Base-by-base conservation (phyloP, 257 asterid species). In the Datura wrightii region DNA sequence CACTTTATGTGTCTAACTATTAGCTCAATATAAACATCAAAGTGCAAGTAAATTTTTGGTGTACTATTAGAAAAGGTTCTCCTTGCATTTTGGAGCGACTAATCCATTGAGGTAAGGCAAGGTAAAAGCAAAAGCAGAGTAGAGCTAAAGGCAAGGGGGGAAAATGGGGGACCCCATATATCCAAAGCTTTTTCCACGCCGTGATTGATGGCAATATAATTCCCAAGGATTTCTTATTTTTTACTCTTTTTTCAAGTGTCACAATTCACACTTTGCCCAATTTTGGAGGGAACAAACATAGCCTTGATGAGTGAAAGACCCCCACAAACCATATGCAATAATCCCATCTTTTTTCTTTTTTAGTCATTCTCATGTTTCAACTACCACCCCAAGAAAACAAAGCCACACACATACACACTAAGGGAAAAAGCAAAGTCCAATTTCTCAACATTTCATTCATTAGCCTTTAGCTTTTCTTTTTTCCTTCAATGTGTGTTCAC, bases 131-230 rank as follows among this genome's bases (percentile, higher is more conserved):
- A 78, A 78, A 52, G 82, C 81, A 24, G 24, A 74, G 8, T 24
- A 24, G 42, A 39, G 46, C 48, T 66, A 62, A 14, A 11, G 34
- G 34, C 31, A 56, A 11, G 3, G 3, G 31, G 31, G 10, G n/a
- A 11, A 5, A 63, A 10, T 13, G 39, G n/a, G 34, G 6, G 50
- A 3, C 52, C 78, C 78, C 2, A 78, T 31, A 11, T 7, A 52
- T 53, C 56, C 55, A 41, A 65, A 54, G 14, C 74, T 86, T 85
- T 80, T 67, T 53, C 82, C 82, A 62, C 10, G 42, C 86, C 89
- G 85, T 89, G 90, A 89, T 87, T 87, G 86, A 87, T 80, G 91
- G 85, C 82, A 78, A 15, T 34, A 83, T 76, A 79, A 58, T 36
- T 80, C 10, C 62, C 31, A 24, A 36, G n/a, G 83, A 56, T 89